Evolutionary conservation across 441 rosid genomes (phyloP), one percentile per base, ranked within the genome.

Genomic region (Erodium trifolium): DNA sequence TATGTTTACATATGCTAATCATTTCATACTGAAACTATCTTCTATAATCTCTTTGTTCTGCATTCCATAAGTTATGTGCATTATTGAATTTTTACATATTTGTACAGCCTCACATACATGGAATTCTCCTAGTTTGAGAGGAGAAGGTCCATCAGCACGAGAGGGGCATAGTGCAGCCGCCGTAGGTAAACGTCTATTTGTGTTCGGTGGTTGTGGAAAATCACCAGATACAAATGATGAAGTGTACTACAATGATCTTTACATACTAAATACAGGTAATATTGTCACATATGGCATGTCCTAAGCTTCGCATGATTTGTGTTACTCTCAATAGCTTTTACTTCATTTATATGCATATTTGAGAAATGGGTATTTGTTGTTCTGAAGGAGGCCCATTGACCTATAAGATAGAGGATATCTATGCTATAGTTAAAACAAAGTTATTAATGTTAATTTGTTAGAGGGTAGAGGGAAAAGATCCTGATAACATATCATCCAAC

Each of bases 141-240:
- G 98, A 31, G 96, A 90, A 62, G 98, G 88, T 63, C 99, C 98
- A 1, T 87, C 81, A 76, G 87, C 97, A 71, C 88, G 99, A 72
- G 97, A 92, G 79, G 97, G 96, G 74, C 99, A 94, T 77, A 84
- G 86, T 72, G 96, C 99, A 67, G 88, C 97, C 11, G 89, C 92
- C 67, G 89, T 94, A 77, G 97, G 98, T 14, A 92, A 83, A 89
- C 82, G 88, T 19, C 86, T 95, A 37, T 94, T 87, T 74, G 76
- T 94, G 79, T 92, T 88, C 84, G 98, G 97, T 72, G 97, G 99
- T 67, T 86, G 90, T 60, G 98, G 97, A 70, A 88, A 86, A 81
- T 94, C 96, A 74, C 72, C 81, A 66, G 79, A 67, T 80, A 78
- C 63, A 70, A 78, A 79, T 72, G 85, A 78, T 5, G 97, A 92